Base-by-base conservation (phyloP, 768 basidiomycete genomes). In the Dioszegia hungarica region DNA sequence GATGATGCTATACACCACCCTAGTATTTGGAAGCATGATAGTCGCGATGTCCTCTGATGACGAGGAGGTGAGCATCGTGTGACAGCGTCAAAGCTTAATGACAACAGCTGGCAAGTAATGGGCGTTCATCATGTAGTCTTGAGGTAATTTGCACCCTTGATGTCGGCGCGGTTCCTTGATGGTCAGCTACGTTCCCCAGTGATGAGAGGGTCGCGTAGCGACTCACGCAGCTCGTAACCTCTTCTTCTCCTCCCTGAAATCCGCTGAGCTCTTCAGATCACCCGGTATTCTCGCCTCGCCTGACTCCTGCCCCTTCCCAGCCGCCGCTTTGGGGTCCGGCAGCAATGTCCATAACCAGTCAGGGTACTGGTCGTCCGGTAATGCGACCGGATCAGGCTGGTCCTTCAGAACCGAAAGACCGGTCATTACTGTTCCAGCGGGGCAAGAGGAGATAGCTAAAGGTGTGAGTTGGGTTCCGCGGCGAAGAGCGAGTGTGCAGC, bases 121-220 rank as follows among this genome's bases (percentile, higher is more conserved):
- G 24, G 17, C 8, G 5, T 22, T 43, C 45, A 51, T 38, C 33
- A 60, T 55, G 58, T 60, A 17, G 58, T 54, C 53, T 85, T 86
- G 85, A 93, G 86, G 75, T 93, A 85, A 68, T 95, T 94, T 50
- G 81, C 80, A 47, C 89, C 89, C 70, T 86, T 87, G 73, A 93
- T 87, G 44, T 79, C 80, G 72, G 84, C 82, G 53, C 84, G 80
- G 52, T 72, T 75, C 43, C 74, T 70, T 17, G 14, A 31, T 14
- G 24, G 44, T 59, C 55, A 61, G 56, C 56, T 28, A 5, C 22
- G 10, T 19, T 17, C 44, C 38, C 22, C 29, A 5, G 24, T 31
- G 25, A 15, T n/a, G n/a, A n/a, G n/a, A n/a, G n/a, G n/a, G n/a
- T n/a, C n/a, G n/a, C n/a, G n/a, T n/a, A n/a, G 20, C 8, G 5